Evolutionary conservation across 257 asterid genomes (phyloP).

Genomic region (Jacaranda mimosifolia): DNA sequence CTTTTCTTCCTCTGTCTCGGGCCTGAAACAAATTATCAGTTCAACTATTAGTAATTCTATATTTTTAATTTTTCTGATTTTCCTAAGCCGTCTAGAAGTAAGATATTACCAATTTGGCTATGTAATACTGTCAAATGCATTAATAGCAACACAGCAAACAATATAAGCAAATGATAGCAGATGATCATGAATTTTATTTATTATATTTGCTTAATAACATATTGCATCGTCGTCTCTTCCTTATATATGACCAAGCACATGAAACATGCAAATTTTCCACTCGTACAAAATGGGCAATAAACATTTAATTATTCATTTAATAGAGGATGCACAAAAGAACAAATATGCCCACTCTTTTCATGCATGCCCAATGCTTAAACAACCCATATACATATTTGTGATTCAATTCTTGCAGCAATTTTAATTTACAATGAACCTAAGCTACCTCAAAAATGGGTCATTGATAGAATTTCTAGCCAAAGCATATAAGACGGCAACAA

Average conservation of each 20-base stretch:
- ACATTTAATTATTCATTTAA: not conserved
- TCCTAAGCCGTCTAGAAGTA: constrained; percentile 3
- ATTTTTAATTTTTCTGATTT: not conserved
- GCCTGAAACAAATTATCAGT: constrained; percentile 57
- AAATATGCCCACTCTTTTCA: not conserved
- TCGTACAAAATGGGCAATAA: constrained; percentile 7
- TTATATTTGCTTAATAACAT: constrained; percentile 5
- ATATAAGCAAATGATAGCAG: not conserved
- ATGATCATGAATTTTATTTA: constrained; percentile 13
- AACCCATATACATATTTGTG: not conserved
- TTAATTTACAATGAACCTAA: not conserved
- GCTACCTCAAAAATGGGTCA: constrained; percentile 12
- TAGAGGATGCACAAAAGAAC: not conserved
- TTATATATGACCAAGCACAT: not conserved
- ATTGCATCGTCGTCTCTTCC: constrained; percentile 6
- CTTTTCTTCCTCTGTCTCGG: constrained; percentile 89
- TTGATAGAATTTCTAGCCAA: not conserved
- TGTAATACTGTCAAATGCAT: constrained; percentile 3
- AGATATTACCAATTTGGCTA: not conserved
- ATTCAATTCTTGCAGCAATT: not conserved
- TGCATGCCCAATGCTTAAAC: not conserved
- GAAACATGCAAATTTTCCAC: constrained; percentile 4
- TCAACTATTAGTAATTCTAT: constrained; percentile 35
- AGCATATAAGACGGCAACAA: not conserved
- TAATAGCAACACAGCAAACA: not conserved